Conservation (phyloP, 2,329 filamentous ascomycete species). For the Sclerotinia sclerotiorum region DNA sequence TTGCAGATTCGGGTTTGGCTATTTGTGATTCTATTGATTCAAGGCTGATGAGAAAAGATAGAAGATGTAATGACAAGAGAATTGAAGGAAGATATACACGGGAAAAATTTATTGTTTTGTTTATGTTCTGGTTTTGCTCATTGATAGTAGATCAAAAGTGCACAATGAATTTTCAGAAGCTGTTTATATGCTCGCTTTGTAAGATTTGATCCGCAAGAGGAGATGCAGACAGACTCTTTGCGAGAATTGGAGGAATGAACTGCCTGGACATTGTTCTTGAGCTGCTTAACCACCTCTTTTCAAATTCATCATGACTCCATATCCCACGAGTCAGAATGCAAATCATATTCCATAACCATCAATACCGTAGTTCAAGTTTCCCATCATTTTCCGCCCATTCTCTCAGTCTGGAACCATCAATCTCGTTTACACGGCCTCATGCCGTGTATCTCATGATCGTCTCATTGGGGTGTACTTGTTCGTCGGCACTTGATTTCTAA, state of each 20-base stretch:
- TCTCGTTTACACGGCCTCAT: background rate
- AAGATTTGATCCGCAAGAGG: background rate
- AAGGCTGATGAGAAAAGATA: background rate
- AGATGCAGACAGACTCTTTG: background rate
- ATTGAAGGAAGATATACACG: background rate
- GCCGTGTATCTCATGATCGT: background rate
- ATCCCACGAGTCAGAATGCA: background rate
- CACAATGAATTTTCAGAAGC: background rate
- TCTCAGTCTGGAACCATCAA: background rate
- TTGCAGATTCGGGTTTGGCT: background rate
- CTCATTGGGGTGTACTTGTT: background rate
- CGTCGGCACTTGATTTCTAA: background rate
- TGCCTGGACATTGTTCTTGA: background rate
- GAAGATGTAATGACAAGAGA: background rate
- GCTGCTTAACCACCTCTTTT: background rate
- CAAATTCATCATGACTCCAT: background rate
- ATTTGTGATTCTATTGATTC: background rate
- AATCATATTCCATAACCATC: background rate
- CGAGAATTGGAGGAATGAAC: background rate
- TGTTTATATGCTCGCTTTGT: background rate
- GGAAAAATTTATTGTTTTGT: background rate
- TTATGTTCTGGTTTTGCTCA: background rate
- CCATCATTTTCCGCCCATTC: background rate
- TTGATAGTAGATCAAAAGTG: background rate
- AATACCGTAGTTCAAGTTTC: background rate